Evolutionary conservation across 176 grass and related monocot genomes (phyloP), one percentile per base, ranked within the genome.

Genomic region (Avena insularis): DNA sequence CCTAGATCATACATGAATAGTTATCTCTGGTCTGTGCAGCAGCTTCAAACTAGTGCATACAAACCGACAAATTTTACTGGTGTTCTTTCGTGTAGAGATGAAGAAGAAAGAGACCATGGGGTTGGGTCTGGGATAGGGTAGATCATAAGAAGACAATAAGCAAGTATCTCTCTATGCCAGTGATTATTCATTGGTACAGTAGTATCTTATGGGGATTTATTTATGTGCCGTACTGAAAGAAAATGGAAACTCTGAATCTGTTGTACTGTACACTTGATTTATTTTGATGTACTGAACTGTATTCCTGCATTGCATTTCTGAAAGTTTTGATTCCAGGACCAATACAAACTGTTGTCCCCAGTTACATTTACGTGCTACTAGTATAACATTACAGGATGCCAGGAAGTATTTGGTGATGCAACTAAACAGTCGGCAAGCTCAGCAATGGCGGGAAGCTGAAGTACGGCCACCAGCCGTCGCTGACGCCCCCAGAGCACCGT

Each of bases 361-460:
- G 31, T 11, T 9, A 20, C 63, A 9, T 66, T 45, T 65, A 63
- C 17, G 21, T 31, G 40, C 40, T 43, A 43, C 40, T 43, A 43
- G 40, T 43, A 43, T 43, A 43, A 43, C 40, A 43, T 43, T 50
- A 4, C n/a, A 64, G 27, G 25, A 27, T 23, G 47, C 21, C 12
- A 13, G 9, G 12, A 38, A 7, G 36, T 6, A 50, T 3, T 8
- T 64, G 33, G 17, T 17, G 19, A 36, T 27, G 47, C 47, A 15
- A 29, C 9, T 90, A 80, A 8, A 91, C 76, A 76, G 81, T 91
- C 19, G 89, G 85, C 60, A 84, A 61, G 58, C 81, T 80, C 81
- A 91, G 60, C 76, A 47, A 81, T 12, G 85, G 76, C 40, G 81
- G 85, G 77, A 91, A 84, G 66, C 85, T 81, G 8, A 91, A 84